Conservation (phyloP, 257 asterid genomes). For the Nicotiana paniculata region DNA sequence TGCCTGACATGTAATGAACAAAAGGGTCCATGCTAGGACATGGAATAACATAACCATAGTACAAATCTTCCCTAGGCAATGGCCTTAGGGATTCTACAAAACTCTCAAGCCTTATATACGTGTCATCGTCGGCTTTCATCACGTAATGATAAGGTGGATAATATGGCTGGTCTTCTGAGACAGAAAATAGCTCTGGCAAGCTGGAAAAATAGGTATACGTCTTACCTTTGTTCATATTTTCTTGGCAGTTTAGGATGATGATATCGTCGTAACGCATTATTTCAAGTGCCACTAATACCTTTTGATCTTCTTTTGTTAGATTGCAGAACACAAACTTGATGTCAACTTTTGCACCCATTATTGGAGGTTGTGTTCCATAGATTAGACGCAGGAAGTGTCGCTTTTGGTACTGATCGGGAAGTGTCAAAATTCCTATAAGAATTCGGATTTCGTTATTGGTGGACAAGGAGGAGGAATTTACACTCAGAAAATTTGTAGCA, state of each 20-base stretch:
- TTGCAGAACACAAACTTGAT: constrained; percentile 85
- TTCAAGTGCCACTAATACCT: constrained; percentile 66
- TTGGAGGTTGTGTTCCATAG: constrained; percentile 66
- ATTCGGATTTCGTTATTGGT: constrained; percentile 38
- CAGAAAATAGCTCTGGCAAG: constrained; percentile 45
- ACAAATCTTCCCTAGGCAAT: constrained; percentile 60
- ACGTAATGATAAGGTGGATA: constrained; percentile 80
- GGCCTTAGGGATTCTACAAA: constrained; percentile 53
- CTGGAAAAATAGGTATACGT: constrained; percentile 78
- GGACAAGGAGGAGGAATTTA: constrained; percentile 18
- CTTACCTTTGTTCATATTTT: constrained; percentile 92
- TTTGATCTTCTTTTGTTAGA: constrained; percentile 88
- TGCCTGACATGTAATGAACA: constrained; percentile 85
- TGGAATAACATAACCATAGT: constrained; percentile 84
- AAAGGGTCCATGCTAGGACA: constrained; percentile 90
- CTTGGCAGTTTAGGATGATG: constrained; percentile 71
- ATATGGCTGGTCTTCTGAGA: constrained; percentile 16
- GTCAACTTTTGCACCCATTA: constrained; percentile 47
- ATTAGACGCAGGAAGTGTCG: constrained; percentile 83
- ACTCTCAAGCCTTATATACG: constrained; percentile 54
- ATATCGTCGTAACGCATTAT: constrained; percentile 78
- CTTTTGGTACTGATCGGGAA: constrained; percentile 82
- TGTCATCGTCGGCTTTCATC: constrained; percentile 84
- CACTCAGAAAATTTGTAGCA: neutral
- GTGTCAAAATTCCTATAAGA: constrained; percentile 69